A percentile compares a stretch with the other conserved stretches of the same genome.
Conservation (phyloP, 2,329 filamentous ascomycete genomes). For the Talaromyces amestolkiae region DNA sequence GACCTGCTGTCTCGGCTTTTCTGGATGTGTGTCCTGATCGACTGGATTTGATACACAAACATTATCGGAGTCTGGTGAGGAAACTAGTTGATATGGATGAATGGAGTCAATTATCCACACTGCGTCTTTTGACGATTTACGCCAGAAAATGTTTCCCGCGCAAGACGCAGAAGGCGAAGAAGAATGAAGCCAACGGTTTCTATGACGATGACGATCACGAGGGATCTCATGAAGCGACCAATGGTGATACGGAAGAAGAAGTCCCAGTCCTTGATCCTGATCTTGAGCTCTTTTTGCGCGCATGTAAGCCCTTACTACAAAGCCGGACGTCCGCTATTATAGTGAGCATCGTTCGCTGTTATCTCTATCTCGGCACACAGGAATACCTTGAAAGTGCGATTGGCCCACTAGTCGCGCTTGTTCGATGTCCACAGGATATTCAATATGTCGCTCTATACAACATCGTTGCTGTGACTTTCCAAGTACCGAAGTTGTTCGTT, state of each 20-base stretch:
- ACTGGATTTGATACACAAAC: constrained; percentile 83
- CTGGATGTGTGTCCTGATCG: constrained; percentile 84
- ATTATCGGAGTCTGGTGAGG: constrained; percentile 79
- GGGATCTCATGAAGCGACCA: constrained; percentile 44
- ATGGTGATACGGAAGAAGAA: constrained; percentile 51
- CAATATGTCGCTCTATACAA: constrained; percentile 90
- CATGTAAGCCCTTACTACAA: constrained; percentile 79
- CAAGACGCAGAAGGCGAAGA: constrained; percentile 59
- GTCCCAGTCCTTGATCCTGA: constrained; percentile 71
- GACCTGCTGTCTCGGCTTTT: constrained; percentile 85
- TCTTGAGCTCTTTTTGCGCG: constrained; percentile 73
- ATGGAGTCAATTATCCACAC: constrained; percentile 85
- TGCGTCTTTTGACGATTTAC: constrained; percentile 80
- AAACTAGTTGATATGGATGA: constrained; percentile 99
- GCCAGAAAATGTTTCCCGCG: constrained; percentile 82
- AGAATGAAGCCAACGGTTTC: constrained; percentile 65
- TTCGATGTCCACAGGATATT: constrained; percentile 81
- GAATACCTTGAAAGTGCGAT: constrained; percentile 73
- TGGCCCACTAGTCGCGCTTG: constrained; percentile 79
- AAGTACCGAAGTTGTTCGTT: constrained; percentile 74
- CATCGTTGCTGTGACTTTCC: constrained; percentile 86
- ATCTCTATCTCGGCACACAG: constrained; percentile 76
- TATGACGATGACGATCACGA: constrained; percentile 67
- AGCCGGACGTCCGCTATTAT: constrained; percentile 93
- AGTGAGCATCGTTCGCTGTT: constrained; percentile 79